These are phyloP conservation scores for Takashimella koratensis DNA, from an alignment of 1,284 basidiomycete species.

Conservation along the genomic window DNA sequence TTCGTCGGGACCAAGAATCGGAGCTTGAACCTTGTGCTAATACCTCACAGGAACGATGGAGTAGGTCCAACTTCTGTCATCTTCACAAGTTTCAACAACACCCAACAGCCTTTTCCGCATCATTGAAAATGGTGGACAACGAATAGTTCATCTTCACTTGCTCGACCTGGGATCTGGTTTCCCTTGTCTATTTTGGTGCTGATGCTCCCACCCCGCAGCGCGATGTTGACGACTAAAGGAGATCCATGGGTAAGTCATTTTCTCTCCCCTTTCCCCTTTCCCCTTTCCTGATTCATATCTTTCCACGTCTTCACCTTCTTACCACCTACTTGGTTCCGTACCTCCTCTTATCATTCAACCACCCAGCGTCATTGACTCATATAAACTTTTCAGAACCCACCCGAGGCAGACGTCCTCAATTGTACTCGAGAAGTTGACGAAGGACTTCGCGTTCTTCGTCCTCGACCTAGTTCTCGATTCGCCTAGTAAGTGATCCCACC, in stretches of 20 bases:
- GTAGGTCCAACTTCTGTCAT: slow-evolving; percentile 22
- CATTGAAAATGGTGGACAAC: too few relatives aligned
- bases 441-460: slow-evolving; percentile 65
- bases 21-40: not conserved
- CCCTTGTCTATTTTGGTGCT: too few relatives aligned
- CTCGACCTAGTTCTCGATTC: slow-evolving; percentile 59
- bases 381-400: slow-evolving; percentile 64
- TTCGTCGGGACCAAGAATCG: not conserved
- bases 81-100: too few relatives aligned
- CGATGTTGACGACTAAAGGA: slow-evolving; percentile 83
- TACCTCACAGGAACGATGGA: slow-evolving; percentile 84
- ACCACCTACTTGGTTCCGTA: too few relatives aligned
- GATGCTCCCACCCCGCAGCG: too few relatives aligned
- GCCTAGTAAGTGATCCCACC: slow-evolving; percentile 60
- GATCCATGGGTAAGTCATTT: slow-evolving; percentile 72
- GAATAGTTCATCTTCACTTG: too few relatives aligned
- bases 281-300: not conserved
- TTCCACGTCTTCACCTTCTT: not conserved
- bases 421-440: slow-evolving; percentile 79
- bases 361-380: not conserved
- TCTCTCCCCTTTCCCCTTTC: not conserved
- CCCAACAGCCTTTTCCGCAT: too few relatives aligned
- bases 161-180: too few relatives aligned
- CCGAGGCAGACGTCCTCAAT: slow-evolving; percentile 66
- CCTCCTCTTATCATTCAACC: too few relatives aligned